Evolutionary conservation across 164 flowering plant genomes (phyloP).

Genomic region (Aristolochia fimbriata): DNA sequence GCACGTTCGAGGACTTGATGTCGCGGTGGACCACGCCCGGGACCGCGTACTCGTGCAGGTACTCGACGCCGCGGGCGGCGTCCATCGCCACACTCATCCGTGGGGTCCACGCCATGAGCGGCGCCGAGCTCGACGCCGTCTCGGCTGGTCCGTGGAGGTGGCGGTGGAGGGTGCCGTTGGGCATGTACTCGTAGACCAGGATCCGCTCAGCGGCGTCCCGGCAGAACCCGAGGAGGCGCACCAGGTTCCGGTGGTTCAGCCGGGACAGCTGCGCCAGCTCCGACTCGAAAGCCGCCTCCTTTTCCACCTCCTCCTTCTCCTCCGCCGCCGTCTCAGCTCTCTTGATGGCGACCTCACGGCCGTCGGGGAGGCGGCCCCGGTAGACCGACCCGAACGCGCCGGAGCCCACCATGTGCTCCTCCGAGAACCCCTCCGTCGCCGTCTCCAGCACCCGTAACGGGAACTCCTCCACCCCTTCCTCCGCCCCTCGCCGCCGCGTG

Average conservation of each 20-base stretch:
- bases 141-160: constrained; percentile 62
- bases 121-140: constrained; percentile 13
- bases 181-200: constrained; percentile 63
- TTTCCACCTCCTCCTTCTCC: constrained; percentile 54
- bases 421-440: constrained; percentile 52
- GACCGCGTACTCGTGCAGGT: constrained; percentile 60
- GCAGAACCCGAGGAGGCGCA: constrained; percentile 53
- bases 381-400: constrained; percentile 85
- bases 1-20: constrained; percentile 78
- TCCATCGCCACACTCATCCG: constrained; percentile 61
- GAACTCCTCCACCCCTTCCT: constrained; percentile 25
- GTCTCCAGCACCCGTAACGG: constrained; percentile 22
- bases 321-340: constrained; percentile 44
- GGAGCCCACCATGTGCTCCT: constrained; percentile 38
- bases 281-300: constrained; percentile 49
- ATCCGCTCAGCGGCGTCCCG: constrained; percentile 42
- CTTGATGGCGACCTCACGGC: constrained; percentile 63
- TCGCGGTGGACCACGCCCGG: constrained; percentile 78
- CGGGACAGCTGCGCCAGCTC: constrained; percentile 67
- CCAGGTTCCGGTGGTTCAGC: constrained; percentile 64
- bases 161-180: constrained; percentile 55
- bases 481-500: too few species aligned
- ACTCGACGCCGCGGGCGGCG: constrained; percentile 77
- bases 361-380: constrained; percentile 38
- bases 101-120: constrained; percentile 43